phyloP scores from a whole-genome alignment of 1,139 yeast species.

The Kodamaea sp. region DNA sequence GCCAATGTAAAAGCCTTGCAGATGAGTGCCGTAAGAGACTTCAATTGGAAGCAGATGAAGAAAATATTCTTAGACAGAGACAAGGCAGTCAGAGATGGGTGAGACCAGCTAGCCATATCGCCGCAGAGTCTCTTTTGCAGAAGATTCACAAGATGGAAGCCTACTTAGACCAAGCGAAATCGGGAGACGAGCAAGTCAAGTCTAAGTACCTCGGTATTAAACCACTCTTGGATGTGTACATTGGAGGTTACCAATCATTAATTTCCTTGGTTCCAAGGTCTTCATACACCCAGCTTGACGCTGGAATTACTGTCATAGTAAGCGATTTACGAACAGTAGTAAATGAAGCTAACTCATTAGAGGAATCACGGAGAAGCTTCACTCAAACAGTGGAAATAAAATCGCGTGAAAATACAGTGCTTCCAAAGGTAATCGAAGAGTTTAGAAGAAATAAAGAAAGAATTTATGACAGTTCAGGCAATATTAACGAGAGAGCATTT shows the following conservation, averaged over 20 bases:
- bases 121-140: conserved; percentile 36
- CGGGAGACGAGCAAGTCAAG: conserved; percentile 58
- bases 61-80: conserved; percentile 45
- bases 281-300: conserved; percentile 40
- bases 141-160: conserved; percentile 45
- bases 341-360: conserved; percentile 27
- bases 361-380: conserved; percentile 38
- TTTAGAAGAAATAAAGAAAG: conserved; percentile 26
- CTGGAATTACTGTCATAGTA: conserved; percentile 36
- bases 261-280: conserved; percentile 53
- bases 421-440: conserved; percentile 49
- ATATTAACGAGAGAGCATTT: conserved; percentile 28
- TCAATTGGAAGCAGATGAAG: conserved; percentile 56
- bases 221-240: conserved; percentile 44
- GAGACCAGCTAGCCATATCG: conserved; percentile 39
- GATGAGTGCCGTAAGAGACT: conserved; percentile 51
- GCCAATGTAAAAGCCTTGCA: conserved; percentile 39
- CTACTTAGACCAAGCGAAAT: conserved; percentile 59
- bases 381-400: conserved; percentile 46
- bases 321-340: conserved; percentile 39
- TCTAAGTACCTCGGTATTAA: conserved; percentile 46
- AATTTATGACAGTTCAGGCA: conserved; percentile 17
- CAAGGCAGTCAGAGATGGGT: conserved; percentile 53
- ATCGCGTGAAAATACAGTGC: conserved; percentile 47
- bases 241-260: conserved; percentile 44